Evolutionary conservation across 495 filamentous ascomycete species (phyloP), one percentile per base, ranked within the genome.

Genomic region (Aspergillus heteromorphus): DNA sequence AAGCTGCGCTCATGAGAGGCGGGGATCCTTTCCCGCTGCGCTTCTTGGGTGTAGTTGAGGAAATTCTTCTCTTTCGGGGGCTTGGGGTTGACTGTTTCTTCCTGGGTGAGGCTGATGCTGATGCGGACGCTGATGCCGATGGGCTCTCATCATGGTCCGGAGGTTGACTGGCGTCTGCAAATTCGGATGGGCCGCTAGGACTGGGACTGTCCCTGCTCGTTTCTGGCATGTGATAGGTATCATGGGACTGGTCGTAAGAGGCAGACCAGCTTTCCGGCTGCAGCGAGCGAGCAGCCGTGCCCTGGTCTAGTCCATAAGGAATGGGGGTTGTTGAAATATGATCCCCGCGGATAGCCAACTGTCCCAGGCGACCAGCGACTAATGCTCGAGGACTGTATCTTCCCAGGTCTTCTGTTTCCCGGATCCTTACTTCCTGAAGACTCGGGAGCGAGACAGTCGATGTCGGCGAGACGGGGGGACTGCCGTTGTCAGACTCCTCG

Each of bases 291-390:
- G 58, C 36, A 23, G 47, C 2, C 8, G 53, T 43, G 36, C 40
- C 16, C 38, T 55, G 62, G 43, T 52, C 47, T 30, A 56, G 31
- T 21, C 50, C 45, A 56, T 55, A 55, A 60, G 56, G 49, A 52
- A 58, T 51, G 61, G 62, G 56, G 52, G 60, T 51, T 57, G 66
- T 59, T 51, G 66, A 50, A 40, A 69, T 41, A 36, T 49, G 60
- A 53, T 75, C 69, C 55, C 79, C 76, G 54, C 74, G 80, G 45
- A 88, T 68, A 34, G 76, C 79, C 29, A 89, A 71, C 43, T 82
- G 77, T 56, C 80, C 79, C 59, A 91, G 83, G 51, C 79, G 75
- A 57, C 83, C 79, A 55, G 82, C 84, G 49, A 89, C 84, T 30
- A 70, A 79, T 13, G 81, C 79, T 55, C 81, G 78, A 25, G 87